Percentiles rank a stretch among this genome's conserved stretches.
These are phyloP conservation scores for Teratosphaeria epicoccoides DNA, from an alignment of 2,329 filamentous ascomycete species.

Conservation along the genomic window DNA sequence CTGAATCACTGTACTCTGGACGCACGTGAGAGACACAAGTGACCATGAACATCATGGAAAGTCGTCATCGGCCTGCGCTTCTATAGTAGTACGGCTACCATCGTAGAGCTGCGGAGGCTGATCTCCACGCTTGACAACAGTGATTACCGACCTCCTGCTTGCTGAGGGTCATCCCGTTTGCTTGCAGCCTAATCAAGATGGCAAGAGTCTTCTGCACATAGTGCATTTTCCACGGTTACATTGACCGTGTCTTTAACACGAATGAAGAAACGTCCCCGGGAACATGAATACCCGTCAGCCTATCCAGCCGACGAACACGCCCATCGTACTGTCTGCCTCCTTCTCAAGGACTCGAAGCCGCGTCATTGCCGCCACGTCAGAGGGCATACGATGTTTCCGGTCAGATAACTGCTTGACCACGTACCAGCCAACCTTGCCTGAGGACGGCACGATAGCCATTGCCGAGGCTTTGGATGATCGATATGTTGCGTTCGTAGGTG, in stretches of 20 bases:
- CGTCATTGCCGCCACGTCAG: constrained; percentile 78
- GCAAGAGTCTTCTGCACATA: background rate
- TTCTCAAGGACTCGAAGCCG: constrained; percentile 80
- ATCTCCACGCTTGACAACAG: no score
- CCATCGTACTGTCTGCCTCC: constrained; percentile 67
- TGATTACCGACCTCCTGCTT: background rate
- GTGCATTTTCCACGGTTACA: background rate
- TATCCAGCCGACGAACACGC: constrained; percentile 65
- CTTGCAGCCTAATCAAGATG: background rate
- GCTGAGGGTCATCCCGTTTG: background rate
- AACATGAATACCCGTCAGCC: constrained; percentile 80
- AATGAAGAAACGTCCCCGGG: background rate
- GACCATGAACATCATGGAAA: background rate
- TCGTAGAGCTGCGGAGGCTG: no score
- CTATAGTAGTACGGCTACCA: no score
- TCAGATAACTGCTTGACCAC: constrained; percentile 28
- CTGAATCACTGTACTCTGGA: background rate
- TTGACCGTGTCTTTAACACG: background rate
- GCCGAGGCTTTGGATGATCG: constrained; percentile 26
- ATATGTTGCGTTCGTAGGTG: constrained; percentile 80
- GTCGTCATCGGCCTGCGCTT: background rate
- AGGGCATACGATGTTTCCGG: constrained; percentile 55
- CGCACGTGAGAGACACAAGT: background rate
- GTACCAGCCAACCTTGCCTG: constrained; percentile 11
- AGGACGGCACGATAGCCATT: constrained; percentile 18